Conservation (phyloP, 108 stramenopile genomes). For the Hondaea fermentalgiana region DNA sequence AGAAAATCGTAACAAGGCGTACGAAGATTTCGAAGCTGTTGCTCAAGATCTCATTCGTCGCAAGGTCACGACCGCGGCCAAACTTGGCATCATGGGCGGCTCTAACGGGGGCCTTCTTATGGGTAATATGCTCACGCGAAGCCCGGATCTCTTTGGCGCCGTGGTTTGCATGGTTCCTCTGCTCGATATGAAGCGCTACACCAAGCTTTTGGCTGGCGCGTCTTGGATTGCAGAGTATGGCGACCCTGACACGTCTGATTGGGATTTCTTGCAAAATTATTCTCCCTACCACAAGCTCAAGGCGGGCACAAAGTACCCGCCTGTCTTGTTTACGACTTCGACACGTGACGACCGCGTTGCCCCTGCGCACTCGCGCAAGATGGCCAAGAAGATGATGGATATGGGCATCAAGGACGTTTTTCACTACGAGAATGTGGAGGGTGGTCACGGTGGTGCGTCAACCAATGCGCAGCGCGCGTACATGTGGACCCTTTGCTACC, state of each 20-base stretch:
- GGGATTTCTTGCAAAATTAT: slow-evolving; percentile 66
- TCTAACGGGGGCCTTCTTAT: slow-evolving; percentile 89
- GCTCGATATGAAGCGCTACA: slow-evolving; percentile 79
- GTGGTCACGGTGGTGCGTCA: slow-evolving; percentile 74
- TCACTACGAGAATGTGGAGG: slow-evolving; percentile 90
- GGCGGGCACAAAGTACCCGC: background rate
- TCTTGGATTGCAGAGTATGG: slow-evolving; percentile 98
- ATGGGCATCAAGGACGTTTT: slow-evolving; percentile 58
- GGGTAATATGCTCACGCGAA: slow-evolving; percentile 66
- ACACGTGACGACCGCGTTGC: slow-evolving; percentile 88
- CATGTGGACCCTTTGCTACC: background rate
- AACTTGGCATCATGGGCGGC: slow-evolving; percentile 82
- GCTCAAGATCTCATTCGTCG: slow-evolving; percentile 65
- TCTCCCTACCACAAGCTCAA: slow-evolving; percentile 79
- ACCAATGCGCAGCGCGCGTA: background rate
- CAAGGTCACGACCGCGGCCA: slow-evolving; percentile 64
- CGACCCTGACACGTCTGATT: slow-evolving; percentile 80
- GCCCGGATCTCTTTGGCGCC: slow-evolving; percentile 87
- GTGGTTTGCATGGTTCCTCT: slow-evolving; percentile 88
- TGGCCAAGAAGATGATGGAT: slow-evolving; percentile 67
- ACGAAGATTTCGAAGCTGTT: slow-evolving; percentile 90
- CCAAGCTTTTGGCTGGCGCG: slow-evolving; percentile 69
- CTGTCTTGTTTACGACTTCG: background rate
- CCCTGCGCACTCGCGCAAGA: slow-evolving; percentile 81
- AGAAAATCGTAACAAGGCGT: slow-evolving; percentile 72